Evolutionary conservation across 345 rosid species (phyloP).

Genomic region (Isatis tinctoria): DNA sequence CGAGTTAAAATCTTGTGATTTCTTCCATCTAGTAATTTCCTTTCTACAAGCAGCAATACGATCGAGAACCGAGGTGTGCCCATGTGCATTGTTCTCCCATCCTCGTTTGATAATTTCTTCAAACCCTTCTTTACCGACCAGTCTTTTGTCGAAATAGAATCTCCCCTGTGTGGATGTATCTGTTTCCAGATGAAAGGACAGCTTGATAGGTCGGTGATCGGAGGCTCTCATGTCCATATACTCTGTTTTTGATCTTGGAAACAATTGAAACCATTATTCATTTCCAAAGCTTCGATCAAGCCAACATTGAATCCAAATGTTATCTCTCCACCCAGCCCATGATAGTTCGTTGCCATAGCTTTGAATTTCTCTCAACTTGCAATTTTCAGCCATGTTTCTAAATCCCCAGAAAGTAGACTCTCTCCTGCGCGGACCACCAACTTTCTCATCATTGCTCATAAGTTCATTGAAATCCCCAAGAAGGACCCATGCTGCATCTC

Average conservation of each 20-base stretch:
- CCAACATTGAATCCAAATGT: background rate
- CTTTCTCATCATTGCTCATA: too few species aligned
- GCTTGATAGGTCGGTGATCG: background rate
- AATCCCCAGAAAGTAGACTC: too few species aligned
- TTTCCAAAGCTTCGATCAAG: background rate
- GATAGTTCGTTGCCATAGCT: background rate
- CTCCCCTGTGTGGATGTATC: fast-evolving
- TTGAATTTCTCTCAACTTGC: too few species aligned
- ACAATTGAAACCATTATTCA: background rate
- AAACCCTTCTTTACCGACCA: background rate
- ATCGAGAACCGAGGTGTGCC: too few species aligned
- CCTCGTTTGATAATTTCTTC: too few species aligned
- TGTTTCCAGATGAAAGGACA: background rate
- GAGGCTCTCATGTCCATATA: background rate
- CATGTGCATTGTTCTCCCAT: too few species aligned
- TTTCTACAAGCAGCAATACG: fast-evolving
- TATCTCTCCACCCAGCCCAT: background rate
- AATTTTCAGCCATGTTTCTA: too few species aligned
- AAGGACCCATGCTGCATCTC: too few species aligned
- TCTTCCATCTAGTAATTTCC: background rate
- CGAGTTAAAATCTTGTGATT: background rate
- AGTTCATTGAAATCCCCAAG: too few species aligned
- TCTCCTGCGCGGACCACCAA: too few species aligned
- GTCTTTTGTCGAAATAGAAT: background rate
- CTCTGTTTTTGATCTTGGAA: background rate